phyloP scores from a whole-genome alignment of 768 basidiomycete species.

The Neoboletus magnificus region DNA sequence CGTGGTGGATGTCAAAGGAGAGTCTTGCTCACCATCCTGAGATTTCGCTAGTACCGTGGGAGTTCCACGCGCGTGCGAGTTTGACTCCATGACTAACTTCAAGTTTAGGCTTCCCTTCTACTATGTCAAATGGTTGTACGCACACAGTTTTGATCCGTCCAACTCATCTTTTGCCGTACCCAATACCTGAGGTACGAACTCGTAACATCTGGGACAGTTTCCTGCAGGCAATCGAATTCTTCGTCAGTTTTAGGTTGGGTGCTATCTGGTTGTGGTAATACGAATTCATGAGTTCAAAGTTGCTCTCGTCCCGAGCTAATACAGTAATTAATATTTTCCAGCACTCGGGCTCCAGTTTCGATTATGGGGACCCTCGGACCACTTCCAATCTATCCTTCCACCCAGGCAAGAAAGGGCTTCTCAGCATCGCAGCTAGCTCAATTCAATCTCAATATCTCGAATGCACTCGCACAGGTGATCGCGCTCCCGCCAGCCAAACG shows the following conservation, averaged over 20 bases:
- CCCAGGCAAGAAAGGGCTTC: conserved; percentile 43
- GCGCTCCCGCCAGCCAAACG: conserved; percentile 48
- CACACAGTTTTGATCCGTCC: not conserved
- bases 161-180: no score
- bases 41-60: no score
- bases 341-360: not conserved
- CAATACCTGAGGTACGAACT: no score
- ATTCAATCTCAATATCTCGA: conserved; percentile 46
- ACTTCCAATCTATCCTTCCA: conserved; percentile 58
- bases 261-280: not conserved
- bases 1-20: conserved; percentile 5
- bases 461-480: conserved; percentile 47
- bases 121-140: no score
- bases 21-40: not conserved
- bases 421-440: conserved; percentile 51
- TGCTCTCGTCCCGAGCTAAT: not conserved
- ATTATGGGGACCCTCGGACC: conserved; percentile 30
- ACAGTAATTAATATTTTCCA: not conserved
- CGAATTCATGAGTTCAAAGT: not conserved
- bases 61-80: no score
- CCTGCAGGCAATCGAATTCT: not conserved
- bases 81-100: no score
- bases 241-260: not conserved
- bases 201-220: not conserved
- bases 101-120: not conserved